Base-by-base conservation (phyloP, 2,329 filamentous ascomycete genomes). In the Phialophora macrospora region DNA sequence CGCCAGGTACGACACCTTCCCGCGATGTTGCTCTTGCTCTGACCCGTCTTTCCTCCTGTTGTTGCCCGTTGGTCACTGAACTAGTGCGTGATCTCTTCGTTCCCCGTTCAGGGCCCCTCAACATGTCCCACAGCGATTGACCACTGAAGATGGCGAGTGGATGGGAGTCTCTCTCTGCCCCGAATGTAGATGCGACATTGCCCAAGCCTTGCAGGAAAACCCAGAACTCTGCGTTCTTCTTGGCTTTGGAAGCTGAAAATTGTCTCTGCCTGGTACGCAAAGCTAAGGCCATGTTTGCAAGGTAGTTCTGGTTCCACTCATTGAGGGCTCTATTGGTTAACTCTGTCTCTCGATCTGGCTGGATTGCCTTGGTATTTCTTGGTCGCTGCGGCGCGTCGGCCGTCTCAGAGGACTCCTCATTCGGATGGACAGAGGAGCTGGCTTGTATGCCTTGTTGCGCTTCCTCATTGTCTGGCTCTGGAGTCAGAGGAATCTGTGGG, bases 221-320 rank as follows among this genome's bases (percentile, higher is more conserved):
- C 80, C 85, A 90, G 71, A 83, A 81, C 11, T 82, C 81, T 0
- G 88, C 88, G 65, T 89, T 89, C 72, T 84, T 86, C 76, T 85
- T 90, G 1, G 87, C 85, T 49, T 83, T 77, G 0, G 76, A 74
- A 12, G 75, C 69, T 14, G 77, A 72, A 55, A 78, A 80, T 38
- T 80, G 77, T 5, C 77, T 72, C 4, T 77, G 70, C 69, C 85
- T 88, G 22, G 78, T 73, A 32, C 76, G 78, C 6, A 72, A 72
- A 8, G 80, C 81, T 12, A 77, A 75, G 0, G 75, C 78, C 85
- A 91, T 93, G 69, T 88, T 89, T 11, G 78, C 71, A 1, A 84
- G 69, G 68, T 90, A 91, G 30, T 86, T 78, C 1, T 79, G 77
- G 66, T 85, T 85, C 85, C 86, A 88, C n/a, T 77, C 74, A 0